Base-by-base conservation (phyloP, 2,329 filamentous ascomycete species). In the Parastagonospora avenae region DNA sequence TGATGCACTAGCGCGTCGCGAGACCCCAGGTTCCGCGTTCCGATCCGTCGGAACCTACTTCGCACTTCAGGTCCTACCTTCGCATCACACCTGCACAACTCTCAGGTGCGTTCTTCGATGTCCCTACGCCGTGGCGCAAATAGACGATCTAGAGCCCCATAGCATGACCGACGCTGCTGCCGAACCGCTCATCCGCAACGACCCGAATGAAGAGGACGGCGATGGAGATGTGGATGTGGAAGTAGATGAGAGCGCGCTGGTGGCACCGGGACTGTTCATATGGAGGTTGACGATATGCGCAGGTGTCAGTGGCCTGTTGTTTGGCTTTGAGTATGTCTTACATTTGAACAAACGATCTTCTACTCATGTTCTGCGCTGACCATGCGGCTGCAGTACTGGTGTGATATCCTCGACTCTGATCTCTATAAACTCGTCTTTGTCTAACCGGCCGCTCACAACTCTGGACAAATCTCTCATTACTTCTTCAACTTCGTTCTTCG, bases 371-470 rank as follows among this genome's bases (percentile, higher is more conserved):
- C 19, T 24, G 19, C 5, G 19, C 19, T 24, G 19, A 24, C 19
- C 5, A 24, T 5, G 19, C 19, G 19, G 5, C 3, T 14, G 7
- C 60, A 74, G 80, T 62, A 86, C 84, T 31, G 84, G 83, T 31
- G 82, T 86, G 12, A 85, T 86, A 48, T 84, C 81, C 31, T 83
- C 82, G 1, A 85, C 82, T 2, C 76, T 86, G 48, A 77, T 86
- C 24, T 82, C 79, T 4, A 79, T 86, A 51, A 74, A 74, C 40
- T 74, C 79, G 2, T 80, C 83, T 57, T 77, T 85, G 24, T 83
- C 81, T 6, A 65, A 74, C 35, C 79, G 78, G 6, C 62, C 69
- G 1, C 69, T 77, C 15, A 79, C 79, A 6, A 85, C 80, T 1
- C 68, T 83, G 12, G 82, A 86, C 64, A 84, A 86, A 62, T 80